Evolutionary conservation across 2,329 filamentous ascomycete genomes (phyloP).

Genomic region (Oidium heveae): DNA sequence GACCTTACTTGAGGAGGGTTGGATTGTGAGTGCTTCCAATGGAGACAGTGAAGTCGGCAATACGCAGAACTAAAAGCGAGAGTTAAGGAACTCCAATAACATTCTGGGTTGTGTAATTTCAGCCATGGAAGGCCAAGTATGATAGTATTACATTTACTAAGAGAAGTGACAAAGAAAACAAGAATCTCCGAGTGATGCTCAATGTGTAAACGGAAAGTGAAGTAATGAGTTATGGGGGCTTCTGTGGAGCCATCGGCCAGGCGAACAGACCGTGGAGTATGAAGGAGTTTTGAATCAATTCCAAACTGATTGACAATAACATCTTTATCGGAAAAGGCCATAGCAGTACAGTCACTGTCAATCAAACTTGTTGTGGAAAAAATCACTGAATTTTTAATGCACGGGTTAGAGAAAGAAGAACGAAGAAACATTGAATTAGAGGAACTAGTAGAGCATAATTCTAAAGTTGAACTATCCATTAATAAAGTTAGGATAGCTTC

Average conservation of each 20-base stretch:
- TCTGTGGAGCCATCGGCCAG: neutral
- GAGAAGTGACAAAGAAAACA: neutral
- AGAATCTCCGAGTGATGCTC: neutral
- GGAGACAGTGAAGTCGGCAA: neutral
- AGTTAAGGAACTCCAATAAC: neutral
- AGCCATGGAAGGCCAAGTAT: neutral
- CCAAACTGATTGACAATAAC: neutral
- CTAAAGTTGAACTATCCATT: neutral
- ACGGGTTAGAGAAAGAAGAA: neutral
- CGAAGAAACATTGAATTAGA: neutral
- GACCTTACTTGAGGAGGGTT: neutral
- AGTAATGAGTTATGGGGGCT: neutral
- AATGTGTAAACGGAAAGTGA: neutral
- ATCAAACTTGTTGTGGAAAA: neutral
- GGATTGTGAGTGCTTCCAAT: neutral
- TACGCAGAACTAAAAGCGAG: neutral
- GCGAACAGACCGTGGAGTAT: neutral
- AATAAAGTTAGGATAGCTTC: neutral
- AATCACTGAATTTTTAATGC: neutral
- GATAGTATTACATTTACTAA: neutral
- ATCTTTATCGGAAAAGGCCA: neutral
- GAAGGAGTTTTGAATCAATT: neutral
- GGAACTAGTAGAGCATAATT: neutral
- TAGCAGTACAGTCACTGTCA: neutral
- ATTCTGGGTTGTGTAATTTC: neutral